Conservation (phyloP, 1,284 basidiomycete genomes). For the Pseudozyma sp. region DNA sequence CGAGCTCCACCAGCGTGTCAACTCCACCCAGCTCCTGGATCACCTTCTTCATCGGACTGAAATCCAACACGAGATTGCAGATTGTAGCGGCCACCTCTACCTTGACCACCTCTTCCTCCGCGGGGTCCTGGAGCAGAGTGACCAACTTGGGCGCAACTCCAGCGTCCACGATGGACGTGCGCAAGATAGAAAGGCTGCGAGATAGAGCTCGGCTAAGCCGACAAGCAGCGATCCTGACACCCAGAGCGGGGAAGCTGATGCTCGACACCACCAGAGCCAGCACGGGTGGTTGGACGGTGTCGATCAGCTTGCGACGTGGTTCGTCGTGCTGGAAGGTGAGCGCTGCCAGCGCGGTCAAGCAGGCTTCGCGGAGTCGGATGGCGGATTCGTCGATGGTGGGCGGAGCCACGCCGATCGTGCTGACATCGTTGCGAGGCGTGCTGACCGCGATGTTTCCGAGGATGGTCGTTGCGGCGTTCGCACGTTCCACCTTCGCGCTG, state of each 20-base stretch:
- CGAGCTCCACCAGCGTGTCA: conserved; percentile 44
- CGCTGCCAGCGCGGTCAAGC: conserved; percentile 55
- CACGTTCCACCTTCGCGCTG: conserved; percentile 14
- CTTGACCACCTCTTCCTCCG: conserved; percentile 51
- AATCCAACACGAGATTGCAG: conserved; percentile 64
- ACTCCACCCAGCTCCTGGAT: conserved; percentile 56
- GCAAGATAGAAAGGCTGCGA: conserved; percentile 59
- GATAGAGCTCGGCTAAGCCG: conserved; percentile 57
- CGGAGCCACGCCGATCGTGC: conserved; percentile 29
- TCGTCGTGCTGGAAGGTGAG: conserved; percentile 59
- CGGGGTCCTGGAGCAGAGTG: conserved; percentile 45
- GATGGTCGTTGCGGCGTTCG: conserved; percentile 10
- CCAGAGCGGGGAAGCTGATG: conserved; percentile 49
- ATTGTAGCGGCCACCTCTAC: conserved; percentile 57
- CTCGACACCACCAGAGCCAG: conserved; percentile 52
- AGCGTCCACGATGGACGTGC: conserved; percentile 63
- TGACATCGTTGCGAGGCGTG: conserved; percentile 12
- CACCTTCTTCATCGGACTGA: conserved; percentile 62
- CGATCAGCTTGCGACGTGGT: conserved; percentile 54
- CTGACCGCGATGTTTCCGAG: conserved; percentile 22
- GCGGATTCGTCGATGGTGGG: conserved; percentile 44
- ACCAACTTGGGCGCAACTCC: conserved; percentile 58
- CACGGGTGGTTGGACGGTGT: conserved; percentile 49
- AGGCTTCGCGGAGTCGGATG: conserved; percentile 57
- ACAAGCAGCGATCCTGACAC: conserved; percentile 61